phyloP scores from a whole-genome alignment of 169 alveolate genomes.

The Eimeria falciformis region DNA sequence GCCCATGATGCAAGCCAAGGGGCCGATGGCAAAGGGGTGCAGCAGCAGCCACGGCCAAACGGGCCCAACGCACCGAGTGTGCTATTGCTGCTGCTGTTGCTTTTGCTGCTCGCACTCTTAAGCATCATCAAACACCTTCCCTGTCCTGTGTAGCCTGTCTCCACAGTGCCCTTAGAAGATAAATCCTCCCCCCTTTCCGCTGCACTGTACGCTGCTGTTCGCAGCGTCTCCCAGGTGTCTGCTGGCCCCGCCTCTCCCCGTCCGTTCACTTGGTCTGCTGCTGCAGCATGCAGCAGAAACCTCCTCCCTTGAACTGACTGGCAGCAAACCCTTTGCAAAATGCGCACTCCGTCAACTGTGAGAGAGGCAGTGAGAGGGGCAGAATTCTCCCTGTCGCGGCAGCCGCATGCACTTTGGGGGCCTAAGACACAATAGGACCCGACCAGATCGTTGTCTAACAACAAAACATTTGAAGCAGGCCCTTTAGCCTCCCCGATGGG shows the following conservation, averaged over 20 bases:
- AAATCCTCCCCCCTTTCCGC: background rate
- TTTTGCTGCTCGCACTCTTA: constrained; percentile 6
- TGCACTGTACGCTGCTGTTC: constrained; percentile 2
- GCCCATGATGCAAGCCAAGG: constrained; percentile 16
- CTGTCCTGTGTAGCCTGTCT: background rate
- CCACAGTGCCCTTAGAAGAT: background rate
- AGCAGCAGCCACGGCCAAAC: constrained; percentile 43
- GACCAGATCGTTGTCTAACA: constrained; percentile 22
- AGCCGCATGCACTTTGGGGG: constrained; percentile 25
- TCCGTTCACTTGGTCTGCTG: background rate
- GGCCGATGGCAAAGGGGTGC: background rate
- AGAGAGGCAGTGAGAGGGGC: background rate
- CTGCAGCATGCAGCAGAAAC: constrained; percentile 1
- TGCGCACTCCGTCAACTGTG: background rate
- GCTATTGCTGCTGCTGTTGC: constrained; percentile 28
- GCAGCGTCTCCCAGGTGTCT: constrained; percentile 53
- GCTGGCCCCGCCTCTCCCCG: background rate
- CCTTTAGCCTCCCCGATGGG: too few relatives aligned
- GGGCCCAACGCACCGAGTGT: background rate
- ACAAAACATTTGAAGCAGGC: background rate
- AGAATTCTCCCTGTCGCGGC: constrained; percentile 7
- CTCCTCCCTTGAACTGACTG: constrained; percentile 25
- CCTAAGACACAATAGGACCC: constrained; percentile 44
- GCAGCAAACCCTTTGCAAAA: constrained; percentile 53
- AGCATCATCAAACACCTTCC: background rate